phyloP scores from a whole-genome alignment of 192 early-diverging fungal species.

The Jimgerdemannia lactiflua region DNA sequence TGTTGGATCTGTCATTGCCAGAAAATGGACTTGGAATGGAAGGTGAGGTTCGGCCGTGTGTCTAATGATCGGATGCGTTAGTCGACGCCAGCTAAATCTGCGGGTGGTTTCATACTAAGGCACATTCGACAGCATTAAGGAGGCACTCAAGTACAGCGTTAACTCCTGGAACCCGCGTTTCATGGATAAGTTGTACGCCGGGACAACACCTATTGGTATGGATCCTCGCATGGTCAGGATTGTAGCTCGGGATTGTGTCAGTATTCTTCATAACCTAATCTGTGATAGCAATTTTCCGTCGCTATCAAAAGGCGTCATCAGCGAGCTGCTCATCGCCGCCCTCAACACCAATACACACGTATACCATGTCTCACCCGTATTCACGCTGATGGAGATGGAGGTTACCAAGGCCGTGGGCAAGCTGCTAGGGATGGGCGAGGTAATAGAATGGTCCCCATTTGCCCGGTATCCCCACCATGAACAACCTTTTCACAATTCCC shows the following conservation, averaged over 20 bases:
- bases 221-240: no score
- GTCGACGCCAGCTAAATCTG: no score
- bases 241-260: no score
- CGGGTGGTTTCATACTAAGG: background rate
- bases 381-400: slow-evolving; percentile 66
- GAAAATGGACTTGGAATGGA: no score
- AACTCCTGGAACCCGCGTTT: slow-evolving; percentile 69
- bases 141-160: slow-evolving; percentile 50
- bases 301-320: slow-evolving; percentile 47
- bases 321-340: slow-evolving; percentile 63
- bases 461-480: background rate
- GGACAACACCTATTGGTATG: slow-evolving; percentile 56
- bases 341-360: slow-evolving; percentile 83
- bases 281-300: no score
- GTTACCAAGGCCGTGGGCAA: slow-evolving; percentile 45
- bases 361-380: slow-evolving; percentile 67
- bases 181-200: slow-evolving; percentile 82
- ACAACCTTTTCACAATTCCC: background rate
- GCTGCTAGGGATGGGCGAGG: slow-evolving; percentile 44
- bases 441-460: slow-evolving; percentile 16
- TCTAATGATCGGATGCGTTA: no score
- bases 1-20: no score
- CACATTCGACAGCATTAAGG: slow-evolving; percentile 32
- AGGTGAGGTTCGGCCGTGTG: no score
- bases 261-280: no score